Evolutionary conservation across 129 eudicot species (phyloP).

Genomic region (Erigeron canadensis): DNA sequence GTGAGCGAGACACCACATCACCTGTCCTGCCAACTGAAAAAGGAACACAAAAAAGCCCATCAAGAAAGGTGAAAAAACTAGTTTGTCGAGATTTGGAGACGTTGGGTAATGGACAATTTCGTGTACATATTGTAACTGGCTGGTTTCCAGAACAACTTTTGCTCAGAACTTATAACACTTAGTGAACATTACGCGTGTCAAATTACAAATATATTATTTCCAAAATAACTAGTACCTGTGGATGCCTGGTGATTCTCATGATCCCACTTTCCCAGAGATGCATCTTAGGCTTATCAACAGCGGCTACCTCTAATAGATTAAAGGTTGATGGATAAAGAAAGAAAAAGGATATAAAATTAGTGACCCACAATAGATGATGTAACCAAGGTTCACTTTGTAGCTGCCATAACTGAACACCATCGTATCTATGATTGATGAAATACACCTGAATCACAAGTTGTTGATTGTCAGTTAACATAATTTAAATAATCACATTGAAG

Average conservation of each 20-base stretch:
- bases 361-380: constrained; percentile 69
- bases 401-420: constrained; percentile 95
- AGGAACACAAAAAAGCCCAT: neutral
- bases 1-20: constrained; percentile 97
- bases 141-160: no score
- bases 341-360: constrained; percentile 77
- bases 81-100: neutral
- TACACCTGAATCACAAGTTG: constrained; percentile 47
- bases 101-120: neutral
- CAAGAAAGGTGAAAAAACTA: neutral
- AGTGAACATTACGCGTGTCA: no score
- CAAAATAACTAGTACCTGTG: constrained; percentile 60
- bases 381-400: constrained; percentile 72
- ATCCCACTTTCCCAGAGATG: constrained; percentile 99
- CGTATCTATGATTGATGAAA: constrained; percentile 94
- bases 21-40: constrained; percentile 92
- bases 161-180: neutral
- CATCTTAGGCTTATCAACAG: constrained; percentile 97
- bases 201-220: neutral
- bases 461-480: constrained; percentile 10
- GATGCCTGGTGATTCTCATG: constrained; percentile 99
- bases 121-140: no score
- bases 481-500: neutral
- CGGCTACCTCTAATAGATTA: constrained; percentile 94
- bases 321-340: constrained; percentile 97